These are phyloP conservation scores for Macrocystidia cucumis DNA, from an alignment of 1,284 basidiomycete species.

Conservation along the genomic window DNA sequence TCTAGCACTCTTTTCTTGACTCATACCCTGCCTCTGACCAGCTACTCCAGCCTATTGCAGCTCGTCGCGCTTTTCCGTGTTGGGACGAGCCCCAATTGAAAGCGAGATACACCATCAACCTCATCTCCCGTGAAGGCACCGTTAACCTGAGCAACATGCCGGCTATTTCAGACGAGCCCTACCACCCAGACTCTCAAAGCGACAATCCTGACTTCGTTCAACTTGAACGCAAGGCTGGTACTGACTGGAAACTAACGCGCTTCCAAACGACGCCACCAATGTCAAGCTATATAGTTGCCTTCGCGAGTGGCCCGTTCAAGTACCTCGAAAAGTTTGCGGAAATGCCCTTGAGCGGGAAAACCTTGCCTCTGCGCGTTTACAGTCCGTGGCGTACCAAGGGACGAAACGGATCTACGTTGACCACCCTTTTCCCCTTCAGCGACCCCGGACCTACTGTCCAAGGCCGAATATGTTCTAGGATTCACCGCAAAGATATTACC, in stretches of 20 bases:
- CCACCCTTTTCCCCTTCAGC: slow-evolving; percentile 31
- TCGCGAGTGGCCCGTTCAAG: slow-evolving; percentile 81
- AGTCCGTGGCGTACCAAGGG: slow-evolving; percentile 29
- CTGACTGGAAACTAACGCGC: slow-evolving; percentile 82
- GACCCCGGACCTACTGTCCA: slow-evolving; percentile 82
- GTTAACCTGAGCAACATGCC: slow-evolving; percentile 88
- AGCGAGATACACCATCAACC: slow-evolving; percentile 76
- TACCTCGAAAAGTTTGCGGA: slow-evolving; percentile 72
- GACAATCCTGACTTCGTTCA: slow-evolving; percentile 24
- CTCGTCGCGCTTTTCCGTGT: slow-evolving; percentile 77
- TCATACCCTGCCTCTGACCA: slow-evolving; percentile 20
- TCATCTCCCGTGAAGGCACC: slow-evolving; percentile 78
- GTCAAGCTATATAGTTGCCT: slow-evolving; percentile 90
- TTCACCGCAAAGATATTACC: slow-evolving; percentile 85
- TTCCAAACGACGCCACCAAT: slow-evolving; percentile 78
- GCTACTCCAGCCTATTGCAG: slow-evolving; percentile 71
- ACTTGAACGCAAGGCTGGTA: slow-evolving; percentile 35
- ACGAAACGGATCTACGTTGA: slow-evolving; percentile 1
- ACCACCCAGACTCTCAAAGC: slow-evolving; percentile 21
- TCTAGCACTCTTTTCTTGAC: slow-evolving; percentile 8
- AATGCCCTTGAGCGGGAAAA: slow-evolving; percentile 79
- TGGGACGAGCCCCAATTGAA: slow-evolving; percentile 96
- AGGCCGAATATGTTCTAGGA: slow-evolving; percentile 81
- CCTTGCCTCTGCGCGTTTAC: slow-evolving; percentile 82
- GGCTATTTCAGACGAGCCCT: slow-evolving; percentile 45